A percentile compares a stretch with the other conserved stretches of the same genome.
These are phyloP conservation scores for Plasmodium gallinaceum DNA, from an alignment of 169 alveolate species.

Conservation along the genomic window DNA sequence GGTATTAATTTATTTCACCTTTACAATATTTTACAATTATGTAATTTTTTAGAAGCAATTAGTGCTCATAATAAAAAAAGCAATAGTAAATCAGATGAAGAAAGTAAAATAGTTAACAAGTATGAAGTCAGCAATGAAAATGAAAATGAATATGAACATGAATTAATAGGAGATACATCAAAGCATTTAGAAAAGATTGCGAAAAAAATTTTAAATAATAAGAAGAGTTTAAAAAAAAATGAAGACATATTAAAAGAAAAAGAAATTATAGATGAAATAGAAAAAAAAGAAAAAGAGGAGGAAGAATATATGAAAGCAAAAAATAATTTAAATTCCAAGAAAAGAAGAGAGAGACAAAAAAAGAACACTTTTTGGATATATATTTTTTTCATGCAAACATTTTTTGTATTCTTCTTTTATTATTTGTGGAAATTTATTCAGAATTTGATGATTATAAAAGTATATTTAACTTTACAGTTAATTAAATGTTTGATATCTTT, in stretches of 20 bases:
- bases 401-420: slow-evolving; percentile 34
- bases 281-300: slow-evolving; percentile 73
- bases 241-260: slow-evolving; percentile 73
- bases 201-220: slow-evolving; percentile 37
- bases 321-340: slow-evolving; percentile 22
- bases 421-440: slow-evolving; percentile 56
- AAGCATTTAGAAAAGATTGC: slow-evolving; percentile 61
- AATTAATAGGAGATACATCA: slow-evolving; percentile 68
- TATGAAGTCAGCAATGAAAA: slow-evolving; percentile 55
- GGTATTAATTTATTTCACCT: slow-evolving; percentile 64
- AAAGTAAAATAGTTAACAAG: slow-evolving; percentile 23
- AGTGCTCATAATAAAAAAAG: neutral
- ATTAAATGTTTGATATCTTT: slow-evolving; percentile 33
- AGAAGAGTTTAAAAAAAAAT: slow-evolving; percentile 42
- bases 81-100: slow-evolving; percentile 24
- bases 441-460: slow-evolving; percentile 37
- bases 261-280: slow-evolving; percentile 62
- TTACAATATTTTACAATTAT: slow-evolving; percentile 55
- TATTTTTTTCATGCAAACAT: slow-evolving; percentile 55
- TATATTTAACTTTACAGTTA: slow-evolving; percentile 63
- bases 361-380: slow-evolving; percentile 31
- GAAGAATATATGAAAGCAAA: slow-evolving; percentile 73
- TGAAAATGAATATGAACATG: slow-evolving; percentile 29
- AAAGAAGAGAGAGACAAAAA: slow-evolving; percentile 18
- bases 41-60: slow-evolving; percentile 49